Conservation (phyloP, 345 rosid species). For the Clarkia xantiana region DNA sequence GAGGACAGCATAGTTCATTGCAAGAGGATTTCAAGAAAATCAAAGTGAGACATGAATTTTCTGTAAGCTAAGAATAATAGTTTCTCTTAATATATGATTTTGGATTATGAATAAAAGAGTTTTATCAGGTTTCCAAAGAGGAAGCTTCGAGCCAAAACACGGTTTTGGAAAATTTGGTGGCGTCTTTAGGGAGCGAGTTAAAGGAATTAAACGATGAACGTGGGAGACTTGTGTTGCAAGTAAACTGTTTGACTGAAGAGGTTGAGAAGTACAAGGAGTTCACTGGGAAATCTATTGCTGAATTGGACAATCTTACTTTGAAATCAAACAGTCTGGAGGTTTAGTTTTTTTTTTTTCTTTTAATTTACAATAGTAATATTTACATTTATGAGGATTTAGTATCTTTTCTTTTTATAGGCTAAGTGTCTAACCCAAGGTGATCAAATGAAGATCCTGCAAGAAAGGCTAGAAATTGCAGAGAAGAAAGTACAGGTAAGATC, state of each 20-base stretch:
- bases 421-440: conserved; percentile 51
- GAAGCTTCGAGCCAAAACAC: conserved; percentile 62
- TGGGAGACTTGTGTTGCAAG: conserved; percentile 38
- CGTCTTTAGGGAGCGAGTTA: conserved; percentile 51
- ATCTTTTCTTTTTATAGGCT: conserved; percentile 26
- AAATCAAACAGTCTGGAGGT: conserved; percentile 81
- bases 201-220: conserved; percentile 60
- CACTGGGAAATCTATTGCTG: conserved; percentile 14
- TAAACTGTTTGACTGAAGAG: conserved; percentile 35
- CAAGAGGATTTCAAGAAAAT: conserved; percentile 62
- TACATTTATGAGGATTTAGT: conserved; percentile 9
- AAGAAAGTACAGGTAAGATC: conserved; percentile 44
- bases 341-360: conserved; percentile 3
- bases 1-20: conserved; percentile 62
- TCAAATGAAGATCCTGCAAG: conserved; percentile 52
- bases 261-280: conserved; percentile 48
- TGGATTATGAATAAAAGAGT: too few species aligned
- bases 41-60: conserved; percentile 30
- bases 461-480: conserved; percentile 50
- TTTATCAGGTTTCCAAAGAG: conserved; percentile 54
- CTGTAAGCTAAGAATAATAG: neutral
- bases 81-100: too few species aligned
- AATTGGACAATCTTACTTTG: conserved; percentile 22
- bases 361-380: conserved; percentile 1
- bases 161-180: conserved; percentile 45